Base-by-base conservation (phyloP, 192 early-diverging fungal species). In the Thamnidium elegans region DNA sequence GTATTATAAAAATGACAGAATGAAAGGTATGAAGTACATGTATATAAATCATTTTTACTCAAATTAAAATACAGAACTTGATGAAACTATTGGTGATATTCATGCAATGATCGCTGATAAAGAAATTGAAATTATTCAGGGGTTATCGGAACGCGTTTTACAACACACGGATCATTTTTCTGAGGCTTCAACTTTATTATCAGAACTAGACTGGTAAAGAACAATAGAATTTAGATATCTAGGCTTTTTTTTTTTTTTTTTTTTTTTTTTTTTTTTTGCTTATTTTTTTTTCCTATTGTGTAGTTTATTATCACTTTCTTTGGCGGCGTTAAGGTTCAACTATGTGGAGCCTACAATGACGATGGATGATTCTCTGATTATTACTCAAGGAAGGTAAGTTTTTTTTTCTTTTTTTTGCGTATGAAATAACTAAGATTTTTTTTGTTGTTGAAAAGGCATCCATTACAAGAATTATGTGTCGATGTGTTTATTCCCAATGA, bases 91-190 rank as follows among this genome's bases (percentile, higher is more conserved):
- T 7, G 94, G 95, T 4, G 95, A 97, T 58, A 85, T 97, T 14
- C 91, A 92, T 68, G 87, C 85, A 3, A 76, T 90, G 34, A 90
- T 96, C 62, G 86, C 89, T 23, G 94, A 95, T 65, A 80, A 85
- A 52, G 94, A 96, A 63, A 87, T 94, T 7, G 94, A 92, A 62
- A 82, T 93, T 0, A 69, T 94, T 21, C 89, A 96, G 34, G 68
- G 68, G 11, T 73, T 97, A 6, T 87, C 88, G 52, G 85, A 83
- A 21, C 76, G 75, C 0, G 71, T 89, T 1, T 45, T 85, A 11
- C 65, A 68, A 19, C 74, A 84, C 54, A 30, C 61, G 15, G 34
- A 66, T 1, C 11, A 77, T 11, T 63, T 92, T 3, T 46, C 78
- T 1, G 30, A 65, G 0, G 59, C 73, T 14, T 71, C 78, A 7